Evolutionary conservation across 495 filamentous ascomycete genomes (phyloP), one percentile per base, ranked within the genome.

Genomic region (Hypomontagnella monticulosa): DNA sequence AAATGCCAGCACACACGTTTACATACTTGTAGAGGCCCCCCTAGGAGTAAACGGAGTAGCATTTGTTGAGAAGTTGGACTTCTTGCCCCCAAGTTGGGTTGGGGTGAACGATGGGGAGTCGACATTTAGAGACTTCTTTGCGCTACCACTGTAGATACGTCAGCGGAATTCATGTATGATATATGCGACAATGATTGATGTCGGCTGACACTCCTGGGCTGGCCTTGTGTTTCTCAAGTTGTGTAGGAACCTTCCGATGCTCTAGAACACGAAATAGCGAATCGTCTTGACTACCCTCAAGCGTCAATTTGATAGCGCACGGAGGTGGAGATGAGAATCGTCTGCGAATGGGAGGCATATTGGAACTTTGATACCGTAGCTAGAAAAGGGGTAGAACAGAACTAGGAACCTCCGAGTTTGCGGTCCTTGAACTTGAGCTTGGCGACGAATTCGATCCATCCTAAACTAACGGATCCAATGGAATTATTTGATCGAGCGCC

Each of bases 21-120:
- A 56, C 79, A 73, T 41, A 82, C 79, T 57, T 42, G 66, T 54
- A 33, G 61, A 57, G 10, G 69, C 71, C 4, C 77, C 81, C 16
- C 80, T 83, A 14, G 95, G 95, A 37, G 92, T 96, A 67, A 99
- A 99, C 9, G 93, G 89, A 48, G 92, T 90, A n/a, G 95, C 95
- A 76, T 82, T 93, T 1, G 89, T 96, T 4, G 93, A 94, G 58
- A 98, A 77, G 9, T 76, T 80, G 7, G 83, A 79, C 71, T 91
- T 92, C 65, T 88, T 89, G 6, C 83, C 62, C 9, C 76, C 71
- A 16, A 71, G 55, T 32, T 67, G 66, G 4, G 79, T 82, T 60
- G 95, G 96, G 0, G 93, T 97, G 67, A 99, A 99, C 40, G 94
- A 90, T 11, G 96, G 95, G 10, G 95, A 97, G 65, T 98, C 95